Evolutionary conservation across 1,284 basidiomycete species (phyloP), one percentile per base, ranked within the genome.

Genomic region (Pyrrhoderma lamaoense): DNA sequence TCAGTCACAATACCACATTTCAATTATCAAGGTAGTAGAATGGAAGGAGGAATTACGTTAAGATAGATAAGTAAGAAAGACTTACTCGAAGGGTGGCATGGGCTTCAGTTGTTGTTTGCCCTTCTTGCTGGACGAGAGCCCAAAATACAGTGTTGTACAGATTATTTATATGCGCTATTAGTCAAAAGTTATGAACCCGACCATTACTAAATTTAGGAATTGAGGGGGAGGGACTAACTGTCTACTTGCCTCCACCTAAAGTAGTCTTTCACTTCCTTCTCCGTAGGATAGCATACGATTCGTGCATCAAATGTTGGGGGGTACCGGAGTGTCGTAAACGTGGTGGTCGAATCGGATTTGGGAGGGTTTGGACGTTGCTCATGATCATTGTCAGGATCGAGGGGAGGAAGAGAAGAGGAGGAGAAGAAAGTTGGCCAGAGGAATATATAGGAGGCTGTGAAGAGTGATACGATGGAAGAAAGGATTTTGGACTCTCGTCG

Each of bases 61-160:
- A n/a, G 13, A 14, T 14, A 27, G 45, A 36, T 40, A 36, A 40
- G n/a, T 21, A 23, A 38, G 3, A 50, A 31, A n/a, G n/a, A 62
- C 71, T 50, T 52, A 89, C 91, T 62, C 75, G 75, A 3, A 95
- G 73, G 1, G 79, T 79, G 31, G 82, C 79, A 62, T 97, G 91
- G 0, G 94, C 94, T 58, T 96, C 79, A 2, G 80, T 75, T 1
- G 87, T 83, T 0, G 81, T 85, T 62, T 85, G 70, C 0, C 83
- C 86, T 7, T 83, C 89, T 59, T 86, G 74, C 39, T 89, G 81
- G 0, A 98, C 82, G 8, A 99, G 75, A 0, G 93, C 88, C 96
- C 95, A 99, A 65, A 98, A 99, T 0, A 75, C 74, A 0, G 96
- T 98, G 62, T 99, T 99, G 72, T 99, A 95, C 19, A 99, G 72